Percentiles rank a stretch among this genome's conserved stretches.
Evolutionary conservation across 768 basidiomycete species (phyloP).

Genomic region (Pulveroboletus sp.): DNA sequence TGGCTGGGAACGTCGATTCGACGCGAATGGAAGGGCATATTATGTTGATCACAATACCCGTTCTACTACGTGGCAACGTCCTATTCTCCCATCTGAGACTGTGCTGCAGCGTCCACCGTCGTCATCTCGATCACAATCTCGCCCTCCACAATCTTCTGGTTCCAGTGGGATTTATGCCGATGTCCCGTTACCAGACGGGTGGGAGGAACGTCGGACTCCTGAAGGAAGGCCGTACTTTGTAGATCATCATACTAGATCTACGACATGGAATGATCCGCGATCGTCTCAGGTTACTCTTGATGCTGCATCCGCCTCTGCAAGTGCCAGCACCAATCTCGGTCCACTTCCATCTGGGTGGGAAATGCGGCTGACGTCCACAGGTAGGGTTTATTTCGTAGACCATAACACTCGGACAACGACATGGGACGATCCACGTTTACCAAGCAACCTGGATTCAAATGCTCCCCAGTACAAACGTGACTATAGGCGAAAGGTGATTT

Average conservation of each 20-base stretch:
- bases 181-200: conserved; percentile 78
- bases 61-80: conserved; percentile 77
- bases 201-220: conserved; percentile 89
- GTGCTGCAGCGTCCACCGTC: conserved; percentile 15
- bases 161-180: conserved; percentile 41
- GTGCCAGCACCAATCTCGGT: conserved; percentile 61
- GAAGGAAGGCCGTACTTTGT: conserved; percentile 76
- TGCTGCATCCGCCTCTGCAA: conserved; percentile 38
- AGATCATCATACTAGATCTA: conserved; percentile 78
- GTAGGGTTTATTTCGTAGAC: conserved; percentile 88
- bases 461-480: conserved; percentile 96
- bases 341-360: conserved; percentile 91
- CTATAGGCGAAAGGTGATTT: conserved; percentile 86
- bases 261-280: conserved; percentile 89
- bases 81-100: conserved; percentile 19
- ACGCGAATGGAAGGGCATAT: conserved; percentile 62
- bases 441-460: conserved; percentile 75
- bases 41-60: conserved; percentile 86
- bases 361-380: conserved; percentile 84
- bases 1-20: conserved; percentile 82
- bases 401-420: conserved; percentile 86
- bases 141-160: conserved; percentile 28
- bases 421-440: conserved; percentile 90
- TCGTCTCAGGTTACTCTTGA: conserved; percentile 44
- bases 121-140: conserved; percentile 13